Evolutionary conservation across 176 grass and related monocot genomes (phyloP).

Genomic region (Paspalum notatum): DNA sequence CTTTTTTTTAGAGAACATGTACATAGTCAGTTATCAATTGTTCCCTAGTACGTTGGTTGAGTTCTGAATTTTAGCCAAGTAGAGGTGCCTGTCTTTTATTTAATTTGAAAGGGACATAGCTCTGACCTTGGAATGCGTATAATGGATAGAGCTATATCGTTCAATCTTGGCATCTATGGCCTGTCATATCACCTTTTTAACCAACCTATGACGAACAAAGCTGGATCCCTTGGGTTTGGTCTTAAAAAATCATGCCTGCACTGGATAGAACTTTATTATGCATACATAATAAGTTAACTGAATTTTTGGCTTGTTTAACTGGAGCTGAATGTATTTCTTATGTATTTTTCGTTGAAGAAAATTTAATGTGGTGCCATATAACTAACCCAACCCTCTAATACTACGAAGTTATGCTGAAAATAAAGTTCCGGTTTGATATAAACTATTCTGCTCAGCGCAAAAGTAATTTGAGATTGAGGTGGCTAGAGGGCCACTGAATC

Average conservation of each 20-base stretch:
- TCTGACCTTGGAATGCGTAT: conserved; percentile 19
- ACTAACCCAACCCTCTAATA: neutral
- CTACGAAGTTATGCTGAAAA: neutral
- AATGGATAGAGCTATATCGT: neutral
- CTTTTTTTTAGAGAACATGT: neutral
- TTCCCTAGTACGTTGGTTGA: conserved; percentile 25
- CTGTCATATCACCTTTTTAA: conserved; percentile 21
- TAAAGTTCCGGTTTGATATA: neutral
- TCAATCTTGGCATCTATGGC: neutral
- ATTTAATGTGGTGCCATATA: neutral
- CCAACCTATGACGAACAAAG: neutral
- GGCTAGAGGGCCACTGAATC: conserved; percentile 1
- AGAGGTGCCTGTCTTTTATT: neutral
- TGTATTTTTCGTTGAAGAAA: neutral
- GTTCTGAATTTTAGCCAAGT: conserved; percentile 21
- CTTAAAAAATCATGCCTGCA: neutral
- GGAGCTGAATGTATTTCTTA: neutral
- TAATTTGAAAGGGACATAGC: neutral
- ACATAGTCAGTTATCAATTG: neutral
- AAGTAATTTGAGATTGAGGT: neutral
- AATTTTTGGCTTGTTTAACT: neutral
- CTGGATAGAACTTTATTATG: neutral
- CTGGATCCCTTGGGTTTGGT: neutral
- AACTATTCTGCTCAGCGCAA: neutral
- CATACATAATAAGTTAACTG: neutral